Percentiles rank a stretch among this genome's conserved stretches.
Evolutionary conservation across 2,329 filamentous ascomycete genomes (phyloP).

Genomic region (Talaromyces sp.): DNA sequence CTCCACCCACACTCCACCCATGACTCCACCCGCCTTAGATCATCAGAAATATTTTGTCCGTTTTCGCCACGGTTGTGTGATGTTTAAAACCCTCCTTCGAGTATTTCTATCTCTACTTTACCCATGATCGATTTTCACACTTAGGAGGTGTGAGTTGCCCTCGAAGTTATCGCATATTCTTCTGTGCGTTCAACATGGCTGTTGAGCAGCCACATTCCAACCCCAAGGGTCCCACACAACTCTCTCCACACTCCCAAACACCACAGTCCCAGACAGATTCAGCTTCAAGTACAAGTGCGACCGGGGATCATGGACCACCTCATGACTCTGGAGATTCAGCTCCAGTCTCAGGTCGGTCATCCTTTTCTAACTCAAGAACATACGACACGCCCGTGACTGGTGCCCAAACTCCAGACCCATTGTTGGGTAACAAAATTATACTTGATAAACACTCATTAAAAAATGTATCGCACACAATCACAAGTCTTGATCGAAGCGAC

Average conservation of each 20-base stretch:
- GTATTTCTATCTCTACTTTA: not conserved
- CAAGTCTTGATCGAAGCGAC: conserved; percentile 5
- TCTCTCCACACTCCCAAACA: conserved; percentile 8
- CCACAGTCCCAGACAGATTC: too few relatives aligned
- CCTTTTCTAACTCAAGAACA: conserved; percentile 20
- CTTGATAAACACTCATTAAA: conserved; percentile 20
- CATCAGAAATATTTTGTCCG: conserved; percentile 15
- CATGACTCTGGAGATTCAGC: conserved; percentile 10
- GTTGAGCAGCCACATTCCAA: conserved; percentile 7
- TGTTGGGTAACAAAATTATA: conserved; percentile 19
- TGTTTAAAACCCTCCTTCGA: not conserved
- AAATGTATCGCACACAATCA: conserved; percentile 21
- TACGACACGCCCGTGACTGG: conserved; percentile 31
- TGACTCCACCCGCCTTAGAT: conserved; percentile 8
- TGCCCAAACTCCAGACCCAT: conserved; percentile 32
- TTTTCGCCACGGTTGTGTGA: conserved; percentile 19
- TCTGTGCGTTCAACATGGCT: conserved; percentile 12
- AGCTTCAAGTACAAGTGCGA: conserved; percentile 4
- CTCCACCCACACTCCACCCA: conserved; percentile 13
- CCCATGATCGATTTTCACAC: not conserved
- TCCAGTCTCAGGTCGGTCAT: conserved; percentile 21
- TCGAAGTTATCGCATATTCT: not conserved
- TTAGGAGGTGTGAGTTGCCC: not conserved
- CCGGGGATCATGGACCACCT: not conserved
- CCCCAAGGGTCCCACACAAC: conserved; percentile 9